These are phyloP conservation scores for Ophiognomonia clavigignenti-juglandacearum DNA, from an alignment of 2,329 filamentous ascomycete genomes.

Conservation along the genomic window DNA sequence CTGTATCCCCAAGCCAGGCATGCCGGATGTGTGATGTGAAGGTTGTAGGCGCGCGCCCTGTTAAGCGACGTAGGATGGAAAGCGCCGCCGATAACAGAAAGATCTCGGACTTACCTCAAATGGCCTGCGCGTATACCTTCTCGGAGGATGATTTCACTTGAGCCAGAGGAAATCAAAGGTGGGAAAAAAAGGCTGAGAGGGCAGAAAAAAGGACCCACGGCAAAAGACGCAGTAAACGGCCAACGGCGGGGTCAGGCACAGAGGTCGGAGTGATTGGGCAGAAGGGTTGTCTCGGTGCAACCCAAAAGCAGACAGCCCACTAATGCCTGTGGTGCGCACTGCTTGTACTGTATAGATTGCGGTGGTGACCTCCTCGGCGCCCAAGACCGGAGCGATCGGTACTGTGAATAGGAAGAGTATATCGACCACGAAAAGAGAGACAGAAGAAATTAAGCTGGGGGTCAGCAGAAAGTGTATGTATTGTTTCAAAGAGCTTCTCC, in stretches of 20 bases:
- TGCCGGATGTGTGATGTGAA: not conserved
- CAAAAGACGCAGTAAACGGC: constrained; percentile 12
- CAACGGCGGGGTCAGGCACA: constrained; percentile 16
- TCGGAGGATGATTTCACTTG: not conserved
- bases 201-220: not conserved
- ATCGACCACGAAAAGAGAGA: not conserved
- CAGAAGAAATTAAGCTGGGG: no score
- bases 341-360: not conserved
- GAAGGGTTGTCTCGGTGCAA: constrained; percentile 15
- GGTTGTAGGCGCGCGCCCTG: constrained; percentile 7
- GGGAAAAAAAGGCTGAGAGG: constrained; percentile 1
- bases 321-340: constrained; percentile 11
- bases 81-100: not conserved
- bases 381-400: constrained; percentile 1
- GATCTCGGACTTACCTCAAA: constrained; percentile 4
- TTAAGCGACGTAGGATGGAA: no score
- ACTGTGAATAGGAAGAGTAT: not conserved
- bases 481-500: not conserved
- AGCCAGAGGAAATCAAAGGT: no score
- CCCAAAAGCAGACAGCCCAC: constrained; percentile 13
- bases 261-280: constrained; percentile 17
- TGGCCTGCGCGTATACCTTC: not conserved
- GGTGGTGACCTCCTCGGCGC: not conserved
- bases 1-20: not conserved
- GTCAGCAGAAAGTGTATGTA: no score